Evolutionary conservation across 495 filamentous ascomycete genomes (phyloP).

Genomic region (Oidiodendron maius): DNA sequence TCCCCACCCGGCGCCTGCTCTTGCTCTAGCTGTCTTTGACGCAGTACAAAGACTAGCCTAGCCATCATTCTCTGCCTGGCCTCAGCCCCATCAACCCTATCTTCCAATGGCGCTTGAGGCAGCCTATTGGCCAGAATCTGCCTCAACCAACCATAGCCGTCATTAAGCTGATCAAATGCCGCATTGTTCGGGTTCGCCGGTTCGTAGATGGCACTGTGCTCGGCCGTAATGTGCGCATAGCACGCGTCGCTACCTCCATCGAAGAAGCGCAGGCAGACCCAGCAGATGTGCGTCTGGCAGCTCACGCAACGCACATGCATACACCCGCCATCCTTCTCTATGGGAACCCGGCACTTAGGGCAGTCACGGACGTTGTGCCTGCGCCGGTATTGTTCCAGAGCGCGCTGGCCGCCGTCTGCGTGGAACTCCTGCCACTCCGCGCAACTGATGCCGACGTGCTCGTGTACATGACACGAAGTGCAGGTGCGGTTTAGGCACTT

Average conservation of each 20-base stretch:
- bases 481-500: slow-evolving; percentile 31
- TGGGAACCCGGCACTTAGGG: slow-evolving; percentile 22
- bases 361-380: slow-evolving; percentile 23
- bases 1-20: no score
- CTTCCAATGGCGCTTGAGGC: no score
- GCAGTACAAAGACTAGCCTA: no score
- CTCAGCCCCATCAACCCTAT: no score
- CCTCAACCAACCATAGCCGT: no score
- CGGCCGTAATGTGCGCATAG: slow-evolving; percentile 24
- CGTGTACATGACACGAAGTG: slow-evolving; percentile 28
- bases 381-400: slow-evolving; percentile 21
- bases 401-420: slow-evolving; percentile 22
- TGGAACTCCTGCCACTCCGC: slow-evolving; percentile 26
- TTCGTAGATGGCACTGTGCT: slow-evolving; percentile 8
- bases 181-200: no score
- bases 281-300: slow-evolving; percentile 28
- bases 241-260: neutral
- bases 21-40: no score
- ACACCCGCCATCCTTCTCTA: slow-evolving; percentile 28
- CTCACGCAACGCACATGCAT: slow-evolving; percentile 27
- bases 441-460: slow-evolving; percentile 32
- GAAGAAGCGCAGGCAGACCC: slow-evolving; percentile 28
- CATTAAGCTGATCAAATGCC: no score
- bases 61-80: no score
- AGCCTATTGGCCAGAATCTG: no score